These are phyloP conservation scores for Boletus sp. DNA, from an alignment of 768 basidiomycete species.

Conservation along the genomic window DNA sequence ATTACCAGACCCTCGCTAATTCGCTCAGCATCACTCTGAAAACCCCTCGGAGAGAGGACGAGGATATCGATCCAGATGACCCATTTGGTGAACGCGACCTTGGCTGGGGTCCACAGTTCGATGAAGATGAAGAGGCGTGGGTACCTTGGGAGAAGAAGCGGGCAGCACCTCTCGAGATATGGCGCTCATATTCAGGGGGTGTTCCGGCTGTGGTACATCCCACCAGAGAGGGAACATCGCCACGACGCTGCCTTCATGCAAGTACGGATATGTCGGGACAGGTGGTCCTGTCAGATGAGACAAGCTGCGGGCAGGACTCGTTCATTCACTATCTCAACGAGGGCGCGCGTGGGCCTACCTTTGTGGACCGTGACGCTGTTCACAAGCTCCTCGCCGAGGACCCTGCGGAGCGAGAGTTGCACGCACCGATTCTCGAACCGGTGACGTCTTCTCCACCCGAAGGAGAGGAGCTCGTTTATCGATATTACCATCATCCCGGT, in stretches of 20 bases:
- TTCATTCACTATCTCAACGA: conserved; percentile 19
- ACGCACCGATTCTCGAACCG: background rate
- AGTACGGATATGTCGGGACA: background rate
- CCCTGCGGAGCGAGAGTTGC: background rate
- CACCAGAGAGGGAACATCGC: background rate
- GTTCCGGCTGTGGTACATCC: conserved; percentile 4
- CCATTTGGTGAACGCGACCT: background rate
- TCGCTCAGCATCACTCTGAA: background rate
- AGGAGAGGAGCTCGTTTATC: conserved; percentile 14
- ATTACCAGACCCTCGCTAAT: conserved; percentile 14
- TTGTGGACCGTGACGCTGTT: conserved; percentile 9
- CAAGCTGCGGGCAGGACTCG: background rate
- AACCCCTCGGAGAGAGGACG: background rate
- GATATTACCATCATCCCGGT: conserved; percentile 1
- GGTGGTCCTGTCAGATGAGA: background rate
- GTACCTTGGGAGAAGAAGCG: conserved; percentile 13
- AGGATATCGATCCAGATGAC: conserved; percentile 4
- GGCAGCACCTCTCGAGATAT: background rate
- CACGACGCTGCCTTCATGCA: background rate
- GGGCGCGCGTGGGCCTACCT: conserved; percentile 15
- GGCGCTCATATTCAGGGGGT: background rate
- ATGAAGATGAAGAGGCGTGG: conserved; percentile 19
- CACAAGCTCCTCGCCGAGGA: conserved; percentile 1
- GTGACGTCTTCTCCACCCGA: conserved; percentile 1
- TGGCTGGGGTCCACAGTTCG: background rate